Base-by-base conservation (phyloP, 495 filamentous ascomycete genomes). In the Hypoxylon lenormandii region DNA sequence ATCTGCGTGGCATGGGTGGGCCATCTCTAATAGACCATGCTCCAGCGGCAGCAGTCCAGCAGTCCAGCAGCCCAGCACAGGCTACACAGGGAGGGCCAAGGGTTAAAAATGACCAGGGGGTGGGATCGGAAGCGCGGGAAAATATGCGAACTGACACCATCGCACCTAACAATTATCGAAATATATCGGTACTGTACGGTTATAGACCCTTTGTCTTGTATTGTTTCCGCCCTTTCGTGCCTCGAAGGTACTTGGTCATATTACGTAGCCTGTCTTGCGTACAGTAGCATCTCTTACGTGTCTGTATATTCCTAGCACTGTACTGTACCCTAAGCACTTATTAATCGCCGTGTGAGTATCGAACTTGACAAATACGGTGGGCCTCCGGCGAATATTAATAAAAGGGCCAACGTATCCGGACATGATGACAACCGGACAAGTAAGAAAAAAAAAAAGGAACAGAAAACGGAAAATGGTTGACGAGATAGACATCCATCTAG, bases 141-240 rank as follows among this genome's bases (percentile, higher is more conserved):
- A 70, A 65, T 70, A 70, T 66, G 67, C 67, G 67, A 70, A 70
- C 67, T 70, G 67, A 70, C 67, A 70, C 67, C 61, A 70, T 70
- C 56, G 61, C 50, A 56, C 51, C 42, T 60, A 1, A 42, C 45
- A 15, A 16, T 3, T 42, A 42, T 16, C 43, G 5, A 46, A 11
- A 8, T 46, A 46, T 8, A 11, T 46, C 15, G 19, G 40, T 46
- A 46, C 43, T 16, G 30, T 46, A 46, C 43, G 30, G 30, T 33
- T 33, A 46, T 22, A 19, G 1, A 22, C 19, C 3, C 1, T 5
- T 11, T 4, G 3, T 21, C 5, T 22, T 5, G 15, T 42, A 42
- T 5, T 5, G 15, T 45, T 21, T 1, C 7, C 16, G 42, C 16
- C 16, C 13, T 21, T 11, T 45, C 10, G 16, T 18, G 16, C 16